Evolutionary conservation across 1,284 basidiomycete genomes (phyloP).

Genomic region (Singerocomus rubriflavus): DNA sequence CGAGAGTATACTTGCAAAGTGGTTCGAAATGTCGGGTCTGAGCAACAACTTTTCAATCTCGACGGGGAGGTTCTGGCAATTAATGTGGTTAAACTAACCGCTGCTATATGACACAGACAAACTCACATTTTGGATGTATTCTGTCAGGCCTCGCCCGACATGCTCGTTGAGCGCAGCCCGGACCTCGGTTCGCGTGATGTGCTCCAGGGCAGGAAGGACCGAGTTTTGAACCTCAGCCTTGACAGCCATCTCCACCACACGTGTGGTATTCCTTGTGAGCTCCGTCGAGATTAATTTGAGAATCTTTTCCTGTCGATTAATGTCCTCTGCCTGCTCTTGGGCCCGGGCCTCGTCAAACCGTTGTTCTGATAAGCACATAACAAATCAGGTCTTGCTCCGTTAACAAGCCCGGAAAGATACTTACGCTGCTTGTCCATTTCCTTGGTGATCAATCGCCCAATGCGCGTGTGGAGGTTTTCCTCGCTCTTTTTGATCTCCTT

Average conservation of each 20-base stretch:
- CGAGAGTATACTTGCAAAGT: slow-evolving; percentile 70
- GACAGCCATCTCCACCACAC: slow-evolving; percentile 81
- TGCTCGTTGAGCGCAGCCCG: slow-evolving; percentile 72
- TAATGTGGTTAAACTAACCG: slow-evolving; percentile 11
- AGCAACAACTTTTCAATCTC: slow-evolving; percentile 76
- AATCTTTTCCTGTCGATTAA: slow-evolving; percentile 80
- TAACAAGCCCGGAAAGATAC: slow-evolving; percentile 17
- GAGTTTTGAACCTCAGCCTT: slow-evolving; percentile 77
- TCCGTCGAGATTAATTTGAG: slow-evolving; percentile 82
- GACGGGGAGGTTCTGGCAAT: slow-evolving; percentile 58
- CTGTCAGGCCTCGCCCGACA: slow-evolving; percentile 65
- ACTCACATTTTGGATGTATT: slow-evolving; percentile 70
- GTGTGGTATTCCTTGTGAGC: slow-evolving; percentile 78
- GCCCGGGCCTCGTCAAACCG: slow-evolving; percentile 75
- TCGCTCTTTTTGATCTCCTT: slow-evolving; percentile 79
- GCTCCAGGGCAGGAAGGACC: slow-evolving; percentile 74
- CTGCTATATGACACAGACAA: not conserved
- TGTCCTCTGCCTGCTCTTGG: slow-evolving; percentile 73
- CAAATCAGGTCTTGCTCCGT: slow-evolving; percentile 10
- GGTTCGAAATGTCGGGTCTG: slow-evolving; percentile 70
- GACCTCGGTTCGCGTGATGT: slow-evolving; percentile 75
- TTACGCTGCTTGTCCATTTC: slow-evolving; percentile 85
- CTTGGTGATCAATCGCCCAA: slow-evolving; percentile 72
- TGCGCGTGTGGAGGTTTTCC: slow-evolving; percentile 69
- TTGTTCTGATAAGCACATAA: slow-evolving; percentile 50